Base-by-base conservation (phyloP, 2,329 filamentous ascomycete genomes). In the Fusarium liriodendri region DNA sequence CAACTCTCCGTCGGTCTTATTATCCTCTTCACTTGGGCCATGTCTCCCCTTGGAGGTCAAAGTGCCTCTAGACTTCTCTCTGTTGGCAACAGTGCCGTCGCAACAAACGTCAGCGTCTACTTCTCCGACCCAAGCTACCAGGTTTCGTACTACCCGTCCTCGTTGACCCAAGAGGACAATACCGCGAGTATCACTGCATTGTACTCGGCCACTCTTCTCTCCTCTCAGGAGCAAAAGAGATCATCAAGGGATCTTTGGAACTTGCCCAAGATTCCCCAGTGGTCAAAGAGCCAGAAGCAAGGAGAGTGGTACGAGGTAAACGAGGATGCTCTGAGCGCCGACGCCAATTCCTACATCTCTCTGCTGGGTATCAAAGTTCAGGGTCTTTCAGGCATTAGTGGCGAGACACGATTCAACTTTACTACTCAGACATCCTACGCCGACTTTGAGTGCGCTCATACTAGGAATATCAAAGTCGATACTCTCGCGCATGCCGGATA, bases 11-110 rank as follows among this genome's bases (percentile, higher is more conserved):
- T 71, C 9, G 69, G 71, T 0, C 8, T 64, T 0, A 5, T 37
- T 0, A 71, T 73, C 14, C 38, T 73, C 2, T 5, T 69, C 1
- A 37, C 50, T 1, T 72, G 70, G 68, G 22, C 16, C 2, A 0
- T 73, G 8, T 73, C 70, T 5, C 68, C 70, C 2, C 32, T 71
- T 18, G 71, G 71, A 1, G 68, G 71, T 0, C 68, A 73, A 9
- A 64, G 65, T 1, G 50, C 71, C 8, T 45, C 65, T 5, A 62
- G 68, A 7, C 32, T 73, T 1, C 6, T 73, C 0, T 16, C 8
- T 1, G 40, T 38, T 0, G 69, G 20, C 1, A n/a, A 64, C 4
- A 54, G 18, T 1, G 37, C 25, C 5, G 20, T 18, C 2, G 4
- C 2, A 2, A 27, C 33, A 2, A 58, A 27, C 1, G 32, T 55